Percentiles rank a stretch among this genome's conserved stretches.
phyloP scores from a whole-genome alignment of 2,329 filamentous ascomycete genomes.

The Dothideomycetes sp. region DNA sequence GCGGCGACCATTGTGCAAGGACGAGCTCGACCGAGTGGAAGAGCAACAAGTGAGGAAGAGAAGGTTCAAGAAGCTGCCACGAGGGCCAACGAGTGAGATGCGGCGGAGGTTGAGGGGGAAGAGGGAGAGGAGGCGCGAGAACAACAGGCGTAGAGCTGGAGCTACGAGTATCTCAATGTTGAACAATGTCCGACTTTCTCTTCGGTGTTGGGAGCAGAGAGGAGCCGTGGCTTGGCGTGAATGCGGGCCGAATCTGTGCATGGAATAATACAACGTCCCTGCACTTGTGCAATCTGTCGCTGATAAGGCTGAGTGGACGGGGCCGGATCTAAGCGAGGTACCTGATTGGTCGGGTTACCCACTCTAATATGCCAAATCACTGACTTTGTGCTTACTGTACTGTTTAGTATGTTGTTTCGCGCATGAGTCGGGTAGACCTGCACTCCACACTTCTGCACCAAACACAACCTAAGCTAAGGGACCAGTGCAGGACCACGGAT shows the following conservation, averaged over 20 bases:
- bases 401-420: too few species aligned
- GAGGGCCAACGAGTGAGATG: conserved; percentile 5
- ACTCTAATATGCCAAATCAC: too few species aligned
- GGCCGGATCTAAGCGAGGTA: too few species aligned
- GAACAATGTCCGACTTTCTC: not conserved
- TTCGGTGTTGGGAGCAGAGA: not conserved
- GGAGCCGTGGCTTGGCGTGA: not conserved
- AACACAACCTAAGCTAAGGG: too few species aligned
- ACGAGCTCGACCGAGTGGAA: conserved; percentile 4
- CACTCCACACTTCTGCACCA: not conserved
- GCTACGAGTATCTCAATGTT: too few species aligned
- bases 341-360: too few species aligned
- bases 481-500: not conserved
- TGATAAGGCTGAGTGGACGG: too few species aligned
- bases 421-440: not conserved
- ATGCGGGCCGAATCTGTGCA: not conserved
- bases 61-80: conserved; percentile 8
- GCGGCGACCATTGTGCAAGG: conserved; percentile 41
- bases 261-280: too few species aligned
- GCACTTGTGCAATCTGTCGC: too few species aligned
- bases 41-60: conserved; percentile 9
- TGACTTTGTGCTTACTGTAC: too few species aligned
- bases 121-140: conserved; percentile 2
- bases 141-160: conserved; percentile 2
- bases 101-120: conserved; percentile 2